Conservation (phyloP, 305 asterid species). For the Solanum hybrid region DNA sequence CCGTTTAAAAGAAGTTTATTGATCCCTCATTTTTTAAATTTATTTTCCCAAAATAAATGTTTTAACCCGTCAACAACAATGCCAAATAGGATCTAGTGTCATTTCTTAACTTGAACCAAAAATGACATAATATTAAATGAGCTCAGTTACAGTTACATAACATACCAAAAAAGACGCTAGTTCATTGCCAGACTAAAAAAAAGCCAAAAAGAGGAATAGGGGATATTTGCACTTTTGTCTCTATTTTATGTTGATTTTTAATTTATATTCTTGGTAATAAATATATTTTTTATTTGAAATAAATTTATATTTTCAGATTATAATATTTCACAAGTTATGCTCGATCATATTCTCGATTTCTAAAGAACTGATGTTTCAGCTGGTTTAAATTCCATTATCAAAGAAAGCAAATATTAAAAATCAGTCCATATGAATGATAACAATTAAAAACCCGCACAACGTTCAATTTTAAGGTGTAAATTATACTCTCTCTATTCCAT, state of each 20-base stretch:
- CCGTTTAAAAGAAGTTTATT: too few relatives aligned
- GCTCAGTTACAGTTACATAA: not conserved
- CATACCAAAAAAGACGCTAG: not conserved
- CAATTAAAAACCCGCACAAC: not conserved
- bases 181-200: not conserved
- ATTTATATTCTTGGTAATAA: not conserved
- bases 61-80: too few relatives aligned
- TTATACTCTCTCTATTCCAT: not conserved
- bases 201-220: not conserved
- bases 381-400: not conserved
- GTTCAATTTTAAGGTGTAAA: not conserved
- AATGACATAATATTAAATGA: not conserved
- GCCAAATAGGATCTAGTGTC: not conserved
- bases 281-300: not conserved
- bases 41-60: too few relatives aligned
- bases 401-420: not conserved
- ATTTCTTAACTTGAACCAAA: not conserved
- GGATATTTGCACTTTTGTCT: not conserved
- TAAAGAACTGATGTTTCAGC: not conserved
- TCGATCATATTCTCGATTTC: not conserved
- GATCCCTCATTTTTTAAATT: too few relatives aligned
- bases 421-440: not conserved
- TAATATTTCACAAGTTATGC: not conserved
- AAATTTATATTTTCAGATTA: not conserved
- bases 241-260: not conserved